Evolutionary conservation across 139 green algal species (phyloP).

Genomic region (Tetraselmis striata): DNA sequence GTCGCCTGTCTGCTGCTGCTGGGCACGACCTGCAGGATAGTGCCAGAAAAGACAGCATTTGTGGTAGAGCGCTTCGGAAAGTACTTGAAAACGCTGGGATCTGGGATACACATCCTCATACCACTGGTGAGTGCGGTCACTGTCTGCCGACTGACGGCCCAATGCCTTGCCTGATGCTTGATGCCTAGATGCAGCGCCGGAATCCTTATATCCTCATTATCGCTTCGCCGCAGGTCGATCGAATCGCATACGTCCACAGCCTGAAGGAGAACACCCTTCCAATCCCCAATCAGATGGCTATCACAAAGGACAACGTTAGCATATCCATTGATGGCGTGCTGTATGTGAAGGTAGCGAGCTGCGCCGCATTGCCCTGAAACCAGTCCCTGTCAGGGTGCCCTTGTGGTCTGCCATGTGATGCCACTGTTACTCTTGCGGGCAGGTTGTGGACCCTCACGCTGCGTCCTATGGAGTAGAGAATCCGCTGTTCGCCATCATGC

Average conservation of each 20-base stretch:
- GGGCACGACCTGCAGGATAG: slow-evolving; percentile 62
- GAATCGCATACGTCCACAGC: slow-evolving; percentile 75
- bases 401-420: slow-evolving; percentile 1
- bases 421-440: neutral
- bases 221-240: slow-evolving; percentile 53
- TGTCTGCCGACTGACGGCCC: neutral
- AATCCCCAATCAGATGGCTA: slow-evolving; percentile 84
- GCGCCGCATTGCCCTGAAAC: no score
- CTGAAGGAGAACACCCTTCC: slow-evolving; percentile 76
- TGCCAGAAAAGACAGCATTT: slow-evolving; percentile 78
- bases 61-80: slow-evolving; percentile 83
- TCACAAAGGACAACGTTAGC: slow-evolving; percentile 96
- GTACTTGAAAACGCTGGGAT: slow-evolving; percentile 66
- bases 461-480: slow-evolving; percentile 94
- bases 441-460: slow-evolving; percentile 79
- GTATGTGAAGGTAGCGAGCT: slow-evolving; percentile 92
- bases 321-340: slow-evolving; percentile 96
- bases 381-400: neutral
- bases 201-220: neutral
- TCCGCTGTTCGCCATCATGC: slow-evolving; percentile 80
- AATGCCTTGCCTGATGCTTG: neutral
- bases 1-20: no score
- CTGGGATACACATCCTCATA: slow-evolving; percentile 91
- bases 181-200: neutral
- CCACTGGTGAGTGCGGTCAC: slow-evolving; percentile 54